Conservation (phyloP, 1,139 yeast species). For the Groenewaldozyma sp. region DNA sequence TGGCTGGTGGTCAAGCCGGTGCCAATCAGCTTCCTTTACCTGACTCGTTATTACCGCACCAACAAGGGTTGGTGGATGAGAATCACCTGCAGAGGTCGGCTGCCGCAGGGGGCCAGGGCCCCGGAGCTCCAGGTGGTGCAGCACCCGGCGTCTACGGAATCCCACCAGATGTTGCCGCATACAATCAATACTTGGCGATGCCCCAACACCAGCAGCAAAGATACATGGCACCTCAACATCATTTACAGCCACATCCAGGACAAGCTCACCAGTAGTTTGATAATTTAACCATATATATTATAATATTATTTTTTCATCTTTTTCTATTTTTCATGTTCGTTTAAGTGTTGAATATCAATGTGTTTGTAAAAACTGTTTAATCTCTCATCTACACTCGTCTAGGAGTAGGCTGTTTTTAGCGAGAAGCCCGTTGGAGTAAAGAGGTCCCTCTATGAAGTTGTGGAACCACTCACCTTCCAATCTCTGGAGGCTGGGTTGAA, state of each 20-base stretch:
- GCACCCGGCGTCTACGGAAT: constrained; percentile 14
- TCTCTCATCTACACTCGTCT: no score
- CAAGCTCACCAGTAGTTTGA: constrained; percentile 2
- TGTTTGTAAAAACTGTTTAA: no score
- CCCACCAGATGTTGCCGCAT: constrained; percentile 25
- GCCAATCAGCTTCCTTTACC: constrained; percentile 11
- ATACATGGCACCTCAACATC: constrained; percentile 18
- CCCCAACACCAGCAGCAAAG: constrained; percentile 20
- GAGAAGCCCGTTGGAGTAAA: no score
- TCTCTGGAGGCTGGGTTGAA: no score
- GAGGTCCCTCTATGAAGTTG: no score
- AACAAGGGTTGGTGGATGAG: constrained; percentile 5
- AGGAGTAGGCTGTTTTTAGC: no score
- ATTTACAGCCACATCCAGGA: constrained; percentile 15
- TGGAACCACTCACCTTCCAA: no score
- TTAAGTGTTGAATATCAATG: no score
- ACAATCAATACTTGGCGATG: constrained; percentile 20
- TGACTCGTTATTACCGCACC: constrained; percentile 9
- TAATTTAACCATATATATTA: neutral
- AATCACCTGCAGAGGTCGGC: constrained; percentile 1
- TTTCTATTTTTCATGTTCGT: constrained; percentile 2
- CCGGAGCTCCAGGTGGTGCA: neutral
- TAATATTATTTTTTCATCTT: constrained; percentile 5
- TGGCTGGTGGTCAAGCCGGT: neutral
- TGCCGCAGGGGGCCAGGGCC: neutral